These are phyloP conservation scores for Diaporthe citriasiana DNA, from an alignment of 2,329 filamentous ascomycete genomes.

Conservation along the genomic window DNA sequence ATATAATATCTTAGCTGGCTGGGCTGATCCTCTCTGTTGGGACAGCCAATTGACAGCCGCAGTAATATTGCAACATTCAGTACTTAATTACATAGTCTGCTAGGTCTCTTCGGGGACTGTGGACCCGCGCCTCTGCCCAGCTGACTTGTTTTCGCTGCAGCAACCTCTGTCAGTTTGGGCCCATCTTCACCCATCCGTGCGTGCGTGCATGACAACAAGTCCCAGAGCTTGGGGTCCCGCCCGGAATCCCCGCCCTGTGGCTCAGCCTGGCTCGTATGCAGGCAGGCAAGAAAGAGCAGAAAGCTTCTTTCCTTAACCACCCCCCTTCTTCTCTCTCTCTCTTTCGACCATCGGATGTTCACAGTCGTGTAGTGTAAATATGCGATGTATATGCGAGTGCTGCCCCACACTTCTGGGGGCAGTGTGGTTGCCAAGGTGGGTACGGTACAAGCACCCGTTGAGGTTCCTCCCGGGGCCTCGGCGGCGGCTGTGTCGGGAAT, in stretches of 20 bases:
- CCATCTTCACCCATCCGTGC: background rate
- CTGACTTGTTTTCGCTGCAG: constrained; percentile 18
- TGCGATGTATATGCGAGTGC: background rate
- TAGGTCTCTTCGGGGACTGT: constrained; percentile 2
- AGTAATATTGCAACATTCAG: background rate
- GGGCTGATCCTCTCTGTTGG: constrained; percentile 12
- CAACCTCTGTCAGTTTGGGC: constrained; percentile 11
- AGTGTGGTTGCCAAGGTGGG: constrained; percentile 5
- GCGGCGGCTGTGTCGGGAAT: constrained; percentile 19
- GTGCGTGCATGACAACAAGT: background rate
- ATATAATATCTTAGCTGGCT: background rate
- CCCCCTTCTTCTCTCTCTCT: no score
- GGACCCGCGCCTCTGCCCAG: constrained; percentile 11
- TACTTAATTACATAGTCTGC: background rate
- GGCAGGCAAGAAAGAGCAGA: background rate
- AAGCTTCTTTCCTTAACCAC: constrained; percentile 32
- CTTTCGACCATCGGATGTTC: background rate
- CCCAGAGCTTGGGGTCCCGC: constrained; percentile 14
- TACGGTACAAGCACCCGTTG: background rate
- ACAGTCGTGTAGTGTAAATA: no score
- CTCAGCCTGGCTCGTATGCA: constrained; percentile 34
- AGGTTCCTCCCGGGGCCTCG: background rate
- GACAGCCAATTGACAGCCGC: background rate
- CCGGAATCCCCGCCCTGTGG: constrained; percentile 23
- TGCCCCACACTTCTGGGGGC: constrained; percentile 18